phyloP scores from a whole-genome alignment of 768 basidiomycete genomes.

The Lentinula boryana region DNA sequence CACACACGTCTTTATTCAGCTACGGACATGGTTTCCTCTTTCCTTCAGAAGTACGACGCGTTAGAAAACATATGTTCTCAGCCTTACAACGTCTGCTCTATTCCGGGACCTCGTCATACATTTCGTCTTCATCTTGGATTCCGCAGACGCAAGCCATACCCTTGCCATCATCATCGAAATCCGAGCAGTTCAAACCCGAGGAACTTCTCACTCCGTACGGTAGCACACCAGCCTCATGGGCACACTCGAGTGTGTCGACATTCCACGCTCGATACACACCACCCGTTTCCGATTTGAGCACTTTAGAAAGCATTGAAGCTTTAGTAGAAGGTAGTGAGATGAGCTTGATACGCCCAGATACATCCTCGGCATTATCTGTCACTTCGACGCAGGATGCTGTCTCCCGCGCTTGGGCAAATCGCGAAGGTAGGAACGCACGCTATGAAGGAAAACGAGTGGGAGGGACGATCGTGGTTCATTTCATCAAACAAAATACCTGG shows the following conservation, averaged over 20 bases:
- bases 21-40: constrained; percentile 95
- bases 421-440: constrained; percentile 62
- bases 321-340: constrained; percentile 90
- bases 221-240: constrained; percentile 54
- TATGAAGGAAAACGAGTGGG: constrained; percentile 73
- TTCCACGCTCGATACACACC: constrained; percentile 75
- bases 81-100: background rate
- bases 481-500: constrained; percentile 97
- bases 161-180: background rate
- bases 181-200: background rate
- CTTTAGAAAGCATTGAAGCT: constrained; percentile 77
- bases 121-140: constrained; percentile 12
- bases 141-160: background rate
- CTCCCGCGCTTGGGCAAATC: constrained; percentile 55
- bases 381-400: background rate
- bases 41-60: constrained; percentile 77
- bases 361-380: constrained; percentile 6
- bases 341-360: constrained; percentile 65
- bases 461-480: constrained; percentile 94
- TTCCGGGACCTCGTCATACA: constrained; percentile 4
- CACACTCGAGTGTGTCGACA: constrained; percentile 80
- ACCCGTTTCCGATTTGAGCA: constrained; percentile 60
- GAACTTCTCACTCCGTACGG: constrained; percentile 10
- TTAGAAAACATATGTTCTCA: constrained; percentile 45
- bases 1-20: constrained; percentile 28